A percentile compares a stretch with the other conserved stretches of the same genome.
Conservation (phyloP, 2,329 filamentous ascomycete genomes). For the Trichophyton benhamiae region DNA sequence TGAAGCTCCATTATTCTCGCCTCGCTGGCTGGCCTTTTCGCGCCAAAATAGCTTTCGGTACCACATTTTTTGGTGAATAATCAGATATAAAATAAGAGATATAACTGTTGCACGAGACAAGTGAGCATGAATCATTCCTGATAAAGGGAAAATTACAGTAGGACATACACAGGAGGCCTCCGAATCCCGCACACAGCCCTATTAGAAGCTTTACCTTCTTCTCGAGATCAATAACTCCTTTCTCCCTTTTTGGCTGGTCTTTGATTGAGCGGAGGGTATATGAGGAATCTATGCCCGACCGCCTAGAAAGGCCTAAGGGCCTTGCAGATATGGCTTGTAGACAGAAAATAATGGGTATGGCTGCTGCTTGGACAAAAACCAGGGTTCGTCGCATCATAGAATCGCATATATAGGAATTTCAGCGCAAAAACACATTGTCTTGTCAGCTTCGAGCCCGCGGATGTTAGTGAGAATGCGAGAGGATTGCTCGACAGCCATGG, state of each 20-base stretch:
- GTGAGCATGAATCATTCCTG: background rate
- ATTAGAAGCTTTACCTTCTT: background rate
- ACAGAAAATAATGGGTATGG: background rate
- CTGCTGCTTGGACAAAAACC: background rate
- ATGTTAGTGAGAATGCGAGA: background rate
- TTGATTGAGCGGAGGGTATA: background rate
- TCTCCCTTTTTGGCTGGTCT: background rate
- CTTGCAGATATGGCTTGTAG: background rate
- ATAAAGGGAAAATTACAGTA: no score
- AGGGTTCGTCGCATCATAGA: conserved; percentile 1
- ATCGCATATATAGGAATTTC: background rate
- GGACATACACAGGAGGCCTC: background rate
- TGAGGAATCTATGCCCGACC: background rate
- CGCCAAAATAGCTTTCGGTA: background rate
- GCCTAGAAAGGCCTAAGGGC: background rate
- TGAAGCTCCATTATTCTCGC: background rate
- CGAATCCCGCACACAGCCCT: background rate
- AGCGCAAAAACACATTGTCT: background rate
- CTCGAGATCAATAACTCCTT: background rate
- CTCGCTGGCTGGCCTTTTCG: background rate
- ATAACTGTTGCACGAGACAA: background rate
- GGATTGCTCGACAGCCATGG: background rate
- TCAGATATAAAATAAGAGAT: background rate
- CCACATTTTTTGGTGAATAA: conserved; percentile 4
- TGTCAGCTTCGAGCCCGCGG: no score